phyloP scores from a whole-genome alignment of 179 eudicot genomes.

The Gypsophila paniculata region DNA sequence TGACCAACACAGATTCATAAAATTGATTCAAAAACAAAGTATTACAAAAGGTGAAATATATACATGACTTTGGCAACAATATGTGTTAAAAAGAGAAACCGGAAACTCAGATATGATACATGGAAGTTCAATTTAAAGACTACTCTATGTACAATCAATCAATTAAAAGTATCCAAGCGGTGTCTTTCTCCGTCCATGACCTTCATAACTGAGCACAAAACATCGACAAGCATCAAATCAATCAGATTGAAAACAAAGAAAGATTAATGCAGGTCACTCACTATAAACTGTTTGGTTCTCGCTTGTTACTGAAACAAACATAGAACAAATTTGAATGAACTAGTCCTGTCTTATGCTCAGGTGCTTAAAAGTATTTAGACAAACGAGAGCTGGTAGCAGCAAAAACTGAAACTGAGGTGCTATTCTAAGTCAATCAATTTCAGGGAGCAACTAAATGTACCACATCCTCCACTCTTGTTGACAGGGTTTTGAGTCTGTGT shows the following conservation, averaged over 20 bases:
- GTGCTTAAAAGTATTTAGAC: neutral
- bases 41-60: neutral
- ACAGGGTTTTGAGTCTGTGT: too few relatives aligned
- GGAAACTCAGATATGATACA: neutral
- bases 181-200: neutral
- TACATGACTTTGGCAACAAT: neutral
- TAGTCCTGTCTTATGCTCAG: neutral
- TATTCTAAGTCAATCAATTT: too few relatives aligned
- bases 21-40: neutral
- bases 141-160: neutral
- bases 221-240: neutral
- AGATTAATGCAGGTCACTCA: neutral
- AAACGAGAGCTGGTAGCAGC: neutral
- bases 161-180: constrained; percentile 2
- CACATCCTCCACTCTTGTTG: too few relatives aligned
- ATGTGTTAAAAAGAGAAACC: neutral
- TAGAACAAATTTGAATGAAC: neutral
- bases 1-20: neutral
- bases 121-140: neutral
- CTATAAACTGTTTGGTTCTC: neutral
- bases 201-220: neutral
- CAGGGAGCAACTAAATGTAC: too few relatives aligned
- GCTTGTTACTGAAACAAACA: neutral
- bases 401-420: too few relatives aligned
- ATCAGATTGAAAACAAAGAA: neutral